Conservation (phyloP, 1,284 basidiomycete genomes). For the Fistulinella staudtii region DNA sequence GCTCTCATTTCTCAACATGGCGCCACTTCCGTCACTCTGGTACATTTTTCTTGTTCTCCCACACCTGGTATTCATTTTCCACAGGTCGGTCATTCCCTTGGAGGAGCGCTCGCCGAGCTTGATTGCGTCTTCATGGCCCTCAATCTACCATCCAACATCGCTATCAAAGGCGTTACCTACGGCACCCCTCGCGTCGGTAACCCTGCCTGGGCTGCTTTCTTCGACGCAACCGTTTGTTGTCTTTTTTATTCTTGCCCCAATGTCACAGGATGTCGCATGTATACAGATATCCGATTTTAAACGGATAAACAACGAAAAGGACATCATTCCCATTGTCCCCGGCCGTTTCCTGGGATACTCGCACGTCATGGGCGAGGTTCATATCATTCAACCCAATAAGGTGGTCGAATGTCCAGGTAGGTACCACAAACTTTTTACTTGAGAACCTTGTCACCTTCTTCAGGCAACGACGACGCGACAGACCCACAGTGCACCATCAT, state of each 20-base stretch:
- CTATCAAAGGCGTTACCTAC: constrained; percentile 45
- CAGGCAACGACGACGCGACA: constrained; percentile 46
- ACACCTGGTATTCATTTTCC: constrained; percentile 1
- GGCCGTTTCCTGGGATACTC: constrained; percentile 40
- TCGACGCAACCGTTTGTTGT: constrained; percentile 33
- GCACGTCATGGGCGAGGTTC: constrained; percentile 41
- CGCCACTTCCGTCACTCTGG: constrained; percentile 37
- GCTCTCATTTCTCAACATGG: constrained; percentile 32
- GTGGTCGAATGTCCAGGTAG: constrained; percentile 41
- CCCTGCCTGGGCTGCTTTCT: constrained; percentile 26
- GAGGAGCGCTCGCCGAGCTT: constrained; percentile 53
- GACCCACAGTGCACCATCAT: constrained; percentile 44
- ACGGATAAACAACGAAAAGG: constrained; percentile 45
- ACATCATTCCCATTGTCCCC: constrained; percentile 48
- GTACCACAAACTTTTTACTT: constrained; percentile 1
- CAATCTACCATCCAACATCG: constrained; percentile 40
- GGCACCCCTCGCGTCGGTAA: constrained; percentile 45
- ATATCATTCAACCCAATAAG: constrained; percentile 33
- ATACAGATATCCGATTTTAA: constrained; percentile 40
- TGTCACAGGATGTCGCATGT: background rate
- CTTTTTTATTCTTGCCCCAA: constrained; percentile 15
- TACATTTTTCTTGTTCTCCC: constrained; percentile 14
- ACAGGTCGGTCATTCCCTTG: constrained; percentile 54
- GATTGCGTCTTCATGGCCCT: constrained; percentile 48
- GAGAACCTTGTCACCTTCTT: background rate